Percentiles rank a stretch among this genome's conserved stretches.
phyloP scores from a whole-genome alignment of 768 basidiomycete species.

The Lyophyllum atratum region DNA sequence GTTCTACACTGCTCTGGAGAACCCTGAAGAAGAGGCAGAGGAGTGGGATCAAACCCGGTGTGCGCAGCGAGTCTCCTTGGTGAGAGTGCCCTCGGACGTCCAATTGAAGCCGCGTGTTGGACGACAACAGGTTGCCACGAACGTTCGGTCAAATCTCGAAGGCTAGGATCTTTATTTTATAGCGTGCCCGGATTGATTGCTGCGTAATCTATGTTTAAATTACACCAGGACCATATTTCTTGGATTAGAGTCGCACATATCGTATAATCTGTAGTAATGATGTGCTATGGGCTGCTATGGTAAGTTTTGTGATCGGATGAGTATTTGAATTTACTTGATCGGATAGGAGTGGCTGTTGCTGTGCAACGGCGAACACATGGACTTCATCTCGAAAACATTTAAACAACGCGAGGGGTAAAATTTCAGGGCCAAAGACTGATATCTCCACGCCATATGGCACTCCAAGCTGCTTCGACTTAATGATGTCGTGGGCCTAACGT shows the following conservation, averaged over 20 bases:
- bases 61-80: constrained; percentile 83
- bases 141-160: neutral
- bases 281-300: too few species aligned
- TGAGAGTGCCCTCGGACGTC: constrained; percentile 64
- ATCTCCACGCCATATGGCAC: neutral
- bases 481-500: constrained; percentile 11
- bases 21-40: constrained; percentile 72
- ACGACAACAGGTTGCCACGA: constrained; percentile 8
- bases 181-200: neutral
- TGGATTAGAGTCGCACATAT: too few species aligned
- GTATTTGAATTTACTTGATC: too few species aligned
- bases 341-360: constrained; percentile 2
- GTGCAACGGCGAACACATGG: neutral
- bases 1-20: constrained; percentile 47
- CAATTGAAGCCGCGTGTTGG: constrained; percentile 32
- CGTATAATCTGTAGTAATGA: neutral
- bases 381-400: neutral
- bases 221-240: too few species aligned
- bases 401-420: neutral
- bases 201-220: too few species aligned
- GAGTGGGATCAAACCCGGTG: constrained; percentile 86
- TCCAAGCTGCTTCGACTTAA: neutral
- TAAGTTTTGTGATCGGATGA: neutral
- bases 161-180: neutral
- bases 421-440: neutral